phyloP scores from a whole-genome alignment of 2,329 filamentous ascomycete genomes.

The Cercospora zeae-maydis region DNA sequence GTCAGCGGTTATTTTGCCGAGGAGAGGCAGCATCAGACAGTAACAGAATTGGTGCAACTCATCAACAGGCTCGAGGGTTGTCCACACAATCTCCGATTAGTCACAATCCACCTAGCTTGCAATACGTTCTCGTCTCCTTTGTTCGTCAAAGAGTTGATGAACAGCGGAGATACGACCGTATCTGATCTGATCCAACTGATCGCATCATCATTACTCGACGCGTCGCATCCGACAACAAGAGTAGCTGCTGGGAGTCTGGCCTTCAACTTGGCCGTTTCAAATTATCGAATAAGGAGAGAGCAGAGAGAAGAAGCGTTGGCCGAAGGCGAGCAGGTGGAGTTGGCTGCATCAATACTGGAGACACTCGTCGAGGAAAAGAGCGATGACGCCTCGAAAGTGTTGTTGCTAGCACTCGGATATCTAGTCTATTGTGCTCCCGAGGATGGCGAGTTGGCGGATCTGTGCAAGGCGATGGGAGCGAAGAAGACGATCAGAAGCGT shows the following conservation, averaged over 20 bases:
- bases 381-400: constrained; percentile 68
- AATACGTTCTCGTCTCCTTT: constrained; percentile 78
- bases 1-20: constrained; percentile 80
- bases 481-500: constrained; percentile 54
- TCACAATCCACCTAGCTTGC: constrained; percentile 77
- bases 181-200: constrained; percentile 66
- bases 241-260: constrained; percentile 78
- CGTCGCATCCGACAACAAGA: constrained; percentile 67
- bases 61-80: constrained; percentile 57
- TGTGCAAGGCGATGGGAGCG: constrained; percentile 76
- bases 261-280: constrained; percentile 73
- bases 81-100: constrained; percentile 78
- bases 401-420: constrained; percentile 72
- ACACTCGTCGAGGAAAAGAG: constrained; percentile 55
- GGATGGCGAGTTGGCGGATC: constrained; percentile 72
- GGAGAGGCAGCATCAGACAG: constrained; percentile 61
- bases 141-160: constrained; percentile 52
- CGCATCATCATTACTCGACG: constrained; percentile 74
- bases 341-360: constrained; percentile 77
- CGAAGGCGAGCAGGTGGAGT: constrained; percentile 71
- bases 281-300: constrained; percentile 62
- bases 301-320: constrained; percentile 57
- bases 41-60: constrained; percentile 58
- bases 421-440: constrained; percentile 67
- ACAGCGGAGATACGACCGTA: constrained; percentile 24